Evolutionary conservation across 306 rosid species (phyloP).

Genomic region (cucumber (Cucumis sativus)): DNA sequence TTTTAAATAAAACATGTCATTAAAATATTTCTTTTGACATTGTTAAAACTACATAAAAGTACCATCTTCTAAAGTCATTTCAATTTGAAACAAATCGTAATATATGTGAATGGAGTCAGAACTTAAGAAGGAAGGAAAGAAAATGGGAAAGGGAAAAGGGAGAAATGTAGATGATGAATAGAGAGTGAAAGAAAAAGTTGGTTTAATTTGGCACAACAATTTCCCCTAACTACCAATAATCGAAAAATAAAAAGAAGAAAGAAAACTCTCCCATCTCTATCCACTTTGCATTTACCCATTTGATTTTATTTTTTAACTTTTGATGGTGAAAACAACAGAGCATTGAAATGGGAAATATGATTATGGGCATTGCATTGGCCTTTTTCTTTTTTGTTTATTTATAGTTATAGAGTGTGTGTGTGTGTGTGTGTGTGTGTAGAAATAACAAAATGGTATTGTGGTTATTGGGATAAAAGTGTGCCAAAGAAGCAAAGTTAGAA

Average conservation of each 20-base stretch:
- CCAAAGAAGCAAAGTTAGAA: not conserved
- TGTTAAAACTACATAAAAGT: not conserved
- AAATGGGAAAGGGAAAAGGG: not conserved
- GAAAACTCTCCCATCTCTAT: not conserved
- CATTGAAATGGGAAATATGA: not conserved
- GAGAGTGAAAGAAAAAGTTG: not conserved
- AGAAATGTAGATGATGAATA: not conserved
- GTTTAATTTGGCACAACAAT: not conserved
- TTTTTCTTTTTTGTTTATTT: not conserved
- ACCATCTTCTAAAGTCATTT: not conserved
- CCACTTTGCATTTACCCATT: not conserved
- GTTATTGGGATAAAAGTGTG: not conserved
- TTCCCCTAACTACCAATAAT: not conserved
- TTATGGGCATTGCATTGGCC: not conserved
- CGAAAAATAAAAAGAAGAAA: not conserved
- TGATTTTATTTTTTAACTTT: not conserved
- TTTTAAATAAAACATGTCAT: not conserved
- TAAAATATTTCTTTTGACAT: too few species aligned
- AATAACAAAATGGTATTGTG: not conserved
- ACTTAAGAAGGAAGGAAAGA: not conserved
- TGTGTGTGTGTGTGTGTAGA: not conserved
- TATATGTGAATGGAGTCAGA: not conserved
- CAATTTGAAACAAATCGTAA: too few species aligned
- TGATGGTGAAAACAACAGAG: conserved; percentile 1
- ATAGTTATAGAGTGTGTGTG: not conserved